A percentile compares a stretch with the other conserved stretches of the same genome.
Evolutionary conservation across 2,329 filamentous ascomycete genomes (phyloP).

Genomic region (Hirsutella rhossiliensis): DNA sequence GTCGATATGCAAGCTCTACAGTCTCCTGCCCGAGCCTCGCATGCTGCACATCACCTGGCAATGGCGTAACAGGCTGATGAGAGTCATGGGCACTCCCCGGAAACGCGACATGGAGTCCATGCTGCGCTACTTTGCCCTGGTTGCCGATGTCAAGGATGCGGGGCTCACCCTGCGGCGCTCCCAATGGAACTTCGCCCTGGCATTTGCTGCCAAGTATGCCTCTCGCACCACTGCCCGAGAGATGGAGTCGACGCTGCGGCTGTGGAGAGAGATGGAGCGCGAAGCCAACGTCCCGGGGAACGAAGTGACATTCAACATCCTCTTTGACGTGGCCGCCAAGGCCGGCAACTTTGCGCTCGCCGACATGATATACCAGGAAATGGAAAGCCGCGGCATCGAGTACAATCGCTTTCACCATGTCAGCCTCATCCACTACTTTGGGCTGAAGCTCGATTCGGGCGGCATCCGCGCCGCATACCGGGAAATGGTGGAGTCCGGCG

Average conservation of each 20-base stretch:
- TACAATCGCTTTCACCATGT: conserved; percentile 74
- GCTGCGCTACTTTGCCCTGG: conserved; percentile 70
- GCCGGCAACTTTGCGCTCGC: conserved; percentile 74
- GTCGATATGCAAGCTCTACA: conserved; percentile 36
- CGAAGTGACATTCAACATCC: conserved; percentile 80
- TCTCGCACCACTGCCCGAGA: conserved; percentile 49
- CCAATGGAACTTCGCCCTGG: conserved; percentile 79
- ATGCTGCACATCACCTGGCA: conserved; percentile 35
- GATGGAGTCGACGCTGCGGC: conserved; percentile 47
- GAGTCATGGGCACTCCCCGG: conserved; percentile 52
- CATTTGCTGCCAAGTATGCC: conserved; percentile 63
- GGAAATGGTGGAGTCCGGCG: conserved; percentile 71
- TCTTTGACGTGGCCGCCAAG: conserved; percentile 82
- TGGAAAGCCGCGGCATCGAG: conserved; percentile 53
- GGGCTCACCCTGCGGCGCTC: conserved; percentile 52
- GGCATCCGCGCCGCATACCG: conserved; percentile 67
- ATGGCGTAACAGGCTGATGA: conserved; percentile 52
- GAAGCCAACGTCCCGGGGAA: conserved; percentile 52
- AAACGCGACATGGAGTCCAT: conserved; percentile 48
- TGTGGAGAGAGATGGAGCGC: conserved; percentile 88
- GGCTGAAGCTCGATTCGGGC: conserved; percentile 59
- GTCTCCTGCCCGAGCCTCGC: conserved; percentile 36
- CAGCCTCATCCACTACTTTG: conserved; percentile 73
- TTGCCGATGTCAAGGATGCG: conserved; percentile 72
- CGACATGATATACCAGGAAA: conserved; percentile 75